phyloP scores from a whole-genome alignment of 2,329 filamentous ascomycete species.

The Trichoderma arundinaceum region DNA sequence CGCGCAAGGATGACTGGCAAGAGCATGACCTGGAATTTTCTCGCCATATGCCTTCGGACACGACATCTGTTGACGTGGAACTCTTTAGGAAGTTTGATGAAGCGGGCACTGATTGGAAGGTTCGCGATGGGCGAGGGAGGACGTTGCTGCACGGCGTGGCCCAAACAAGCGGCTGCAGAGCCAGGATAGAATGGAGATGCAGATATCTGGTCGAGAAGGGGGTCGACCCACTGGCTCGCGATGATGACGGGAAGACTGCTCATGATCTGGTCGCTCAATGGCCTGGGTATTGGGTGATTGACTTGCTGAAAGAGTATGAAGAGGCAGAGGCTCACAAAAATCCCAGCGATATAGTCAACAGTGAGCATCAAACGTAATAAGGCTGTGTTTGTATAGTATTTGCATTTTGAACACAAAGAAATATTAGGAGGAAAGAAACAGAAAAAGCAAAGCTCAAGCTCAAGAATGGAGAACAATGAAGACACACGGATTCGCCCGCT shows the following conservation, averaged over 20 bases:
- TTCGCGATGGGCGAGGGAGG: neutral
- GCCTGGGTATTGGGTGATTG: neutral
- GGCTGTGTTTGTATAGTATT: neutral
- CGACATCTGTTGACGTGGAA: neutral
- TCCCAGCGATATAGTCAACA: neutral
- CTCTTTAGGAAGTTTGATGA: constrained; percentile 1
- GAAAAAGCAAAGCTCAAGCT: neutral
- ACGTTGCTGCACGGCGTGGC: neutral
- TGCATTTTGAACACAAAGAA: too few species aligned
- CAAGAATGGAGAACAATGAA: neutral
- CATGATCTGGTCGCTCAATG: neutral
- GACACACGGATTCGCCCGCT: too few species aligned
- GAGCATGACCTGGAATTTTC: neutral
- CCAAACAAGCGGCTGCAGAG: too few species aligned
- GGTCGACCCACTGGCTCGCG: constrained; percentile 6
- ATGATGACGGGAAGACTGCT: constrained; percentile 18
- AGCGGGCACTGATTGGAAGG: neutral
- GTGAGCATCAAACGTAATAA: neutral
- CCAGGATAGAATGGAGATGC: neutral
- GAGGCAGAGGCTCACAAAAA: neutral
- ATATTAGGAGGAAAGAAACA: too few species aligned
- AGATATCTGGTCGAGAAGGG: constrained; percentile 10
- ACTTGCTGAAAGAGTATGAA: neutral
- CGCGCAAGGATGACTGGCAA: neutral
- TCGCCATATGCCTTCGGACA: neutral